These are phyloP conservation scores for Xylariaceae sp. DNA, from an alignment of 2,329 filamentous ascomycete genomes.

Conservation along the genomic window DNA sequence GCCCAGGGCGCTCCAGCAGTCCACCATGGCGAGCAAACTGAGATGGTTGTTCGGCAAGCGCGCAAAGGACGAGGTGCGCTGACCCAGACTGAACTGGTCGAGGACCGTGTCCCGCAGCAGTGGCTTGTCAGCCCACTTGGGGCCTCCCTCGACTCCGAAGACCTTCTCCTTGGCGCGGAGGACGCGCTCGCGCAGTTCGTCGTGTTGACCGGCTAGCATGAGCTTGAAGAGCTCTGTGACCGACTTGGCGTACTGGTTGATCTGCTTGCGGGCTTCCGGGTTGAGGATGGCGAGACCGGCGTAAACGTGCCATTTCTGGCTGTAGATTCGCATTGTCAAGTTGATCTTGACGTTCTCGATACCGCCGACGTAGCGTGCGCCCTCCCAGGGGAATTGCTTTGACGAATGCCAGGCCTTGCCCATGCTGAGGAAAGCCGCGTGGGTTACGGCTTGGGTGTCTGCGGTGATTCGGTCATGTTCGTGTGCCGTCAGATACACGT, in stretches of 20 bases:
- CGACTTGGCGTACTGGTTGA: constrained; percentile 85
- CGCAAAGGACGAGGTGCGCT: constrained; percentile 37
- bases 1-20: constrained; percentile 91
- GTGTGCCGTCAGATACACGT: constrained; percentile 79
- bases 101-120: constrained; percentile 79
- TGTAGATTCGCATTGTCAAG: constrained; percentile 92
- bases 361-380: constrained; percentile 89
- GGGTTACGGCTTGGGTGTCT: constrained; percentile 95
- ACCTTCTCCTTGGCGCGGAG: constrained; percentile 62
- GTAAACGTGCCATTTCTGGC: constrained; percentile 99
- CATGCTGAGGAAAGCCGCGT: constrained; percentile 96
- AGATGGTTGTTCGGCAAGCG: constrained; percentile 88
- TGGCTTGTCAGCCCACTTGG: constrained; percentile 56
- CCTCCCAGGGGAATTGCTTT: constrained; percentile 93
- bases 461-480: constrained; percentile 96
- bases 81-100: constrained; percentile 76
- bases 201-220: constrained; percentile 80
- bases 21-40: constrained; percentile 89
- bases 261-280: constrained; percentile 85
- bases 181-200: constrained; percentile 69
- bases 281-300: constrained; percentile 96
- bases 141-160: constrained; percentile 47
- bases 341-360: constrained; percentile 99
- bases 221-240: constrained; percentile 95
- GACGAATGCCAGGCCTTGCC: constrained; percentile 96